Evolutionary conservation across 441 rosid species (phyloP).

Genomic region (Francoa sonchifolia): DNA sequence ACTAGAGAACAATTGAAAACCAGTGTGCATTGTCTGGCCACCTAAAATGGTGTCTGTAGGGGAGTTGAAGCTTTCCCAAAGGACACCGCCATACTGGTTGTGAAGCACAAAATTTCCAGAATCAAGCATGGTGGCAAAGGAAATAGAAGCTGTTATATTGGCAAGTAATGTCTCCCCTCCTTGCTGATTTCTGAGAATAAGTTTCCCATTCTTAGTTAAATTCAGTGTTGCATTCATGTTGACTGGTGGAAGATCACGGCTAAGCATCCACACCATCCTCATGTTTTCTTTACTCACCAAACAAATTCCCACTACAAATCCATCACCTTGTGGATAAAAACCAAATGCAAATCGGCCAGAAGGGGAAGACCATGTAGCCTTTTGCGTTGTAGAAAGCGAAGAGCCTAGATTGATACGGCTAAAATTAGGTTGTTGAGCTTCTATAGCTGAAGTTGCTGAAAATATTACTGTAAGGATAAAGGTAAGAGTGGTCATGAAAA

Average conservation of each 20-base stretch:
- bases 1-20: slow-evolving; percentile 9
- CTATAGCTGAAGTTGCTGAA: no score
- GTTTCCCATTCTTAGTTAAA: slow-evolving; percentile 7
- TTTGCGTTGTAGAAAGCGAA: slow-evolving; percentile 14
- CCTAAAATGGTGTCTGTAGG: slow-evolving; percentile 20
- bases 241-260: slow-evolving; percentile 17
- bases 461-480: no score
- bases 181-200: slow-evolving; percentile 11
- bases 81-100: not conserved
- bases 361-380: slow-evolving; percentile 21
- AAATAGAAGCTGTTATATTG: not conserved
- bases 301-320: slow-evolving; percentile 18
- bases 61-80: slow-evolving; percentile 20
- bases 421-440: slow-evolving; percentile 17
- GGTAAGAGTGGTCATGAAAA: no score
- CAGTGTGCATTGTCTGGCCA: slow-evolving; percentile 4
- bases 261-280: slow-evolving; percentile 21
- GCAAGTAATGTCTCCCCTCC: not conserved
- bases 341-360: slow-evolving; percentile 30
- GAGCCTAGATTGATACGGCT: slow-evolving; percentile 7
- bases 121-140: slow-evolving; percentile 25
- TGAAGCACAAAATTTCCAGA: slow-evolving; percentile 22
- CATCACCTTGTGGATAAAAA: slow-evolving; percentile 14
- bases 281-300: slow-evolving; percentile 10
- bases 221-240: slow-evolving; percentile 4